Evolutionary conservation across 345 rosid species (phyloP), one percentile per base, ranked within the genome.

Genomic region (Camelina neglecta): DNA sequence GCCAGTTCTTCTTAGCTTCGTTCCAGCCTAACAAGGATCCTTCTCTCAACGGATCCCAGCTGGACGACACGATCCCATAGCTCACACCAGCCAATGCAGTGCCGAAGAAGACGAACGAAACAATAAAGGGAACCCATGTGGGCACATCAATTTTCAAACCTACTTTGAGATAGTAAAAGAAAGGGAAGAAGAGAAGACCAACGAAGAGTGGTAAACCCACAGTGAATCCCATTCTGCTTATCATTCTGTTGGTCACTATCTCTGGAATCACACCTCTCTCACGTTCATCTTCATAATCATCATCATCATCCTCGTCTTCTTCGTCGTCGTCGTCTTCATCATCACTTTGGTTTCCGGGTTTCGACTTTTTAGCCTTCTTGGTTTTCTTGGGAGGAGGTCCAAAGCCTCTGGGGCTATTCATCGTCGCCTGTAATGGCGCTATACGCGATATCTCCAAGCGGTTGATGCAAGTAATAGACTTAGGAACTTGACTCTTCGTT

Each of bases 31-130:
- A 75, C 59, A 87, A 82, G 0, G 98, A 92, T 15, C 98, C 97
- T 84, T 92, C 93, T 77, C 97, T 89, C 81, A 86, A 18, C 0
- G 98, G 97, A 85, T 94, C 98, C 98, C 98, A 94, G 58, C 98
- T 92, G 11, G 97, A 79, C 7, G 98, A 94, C 26, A 92, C 97
- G 23, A 91, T 94, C 60, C 98, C 98, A 44, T 91, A 91, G 74
- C 93, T 94, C 31, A 92, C 93, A 3, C 98, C 97, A 61, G 87
- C 57, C 36, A 94, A 82, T 10, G 95, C 97, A 29, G 95, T 60
- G 51, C 98, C 97, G 2, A 91, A 90, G 90, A 91, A 90, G 84
- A 94, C 59, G 81, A 90, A 91, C 0, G 98, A 87, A 4, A 94
- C 86, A 33, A 91, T 87, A 44, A 87, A 83, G 31, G 98, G 98